Evolutionary conservation across 78 protist species (phyloP).

Genomic region (Dictyostelium intermedium): DNA sequence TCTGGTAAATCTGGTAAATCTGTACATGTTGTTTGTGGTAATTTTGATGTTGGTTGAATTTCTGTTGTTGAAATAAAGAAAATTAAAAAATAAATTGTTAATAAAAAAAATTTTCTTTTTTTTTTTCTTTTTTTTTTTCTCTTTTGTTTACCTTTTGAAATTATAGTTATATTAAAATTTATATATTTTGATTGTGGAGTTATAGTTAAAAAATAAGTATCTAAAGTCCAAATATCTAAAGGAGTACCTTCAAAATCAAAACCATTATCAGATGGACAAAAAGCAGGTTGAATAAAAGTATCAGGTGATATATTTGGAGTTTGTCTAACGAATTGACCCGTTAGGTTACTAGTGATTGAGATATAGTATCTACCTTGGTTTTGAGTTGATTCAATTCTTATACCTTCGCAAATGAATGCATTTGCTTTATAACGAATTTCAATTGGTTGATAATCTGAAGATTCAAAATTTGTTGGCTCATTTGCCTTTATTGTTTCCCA

Average conservation of each 20-base stretch:
- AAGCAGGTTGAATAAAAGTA: neutral
- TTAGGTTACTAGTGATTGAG: neutral
- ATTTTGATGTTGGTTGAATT: slow-evolving; percentile 7
- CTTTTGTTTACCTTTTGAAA: neutral
- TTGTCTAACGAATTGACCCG: neutral
- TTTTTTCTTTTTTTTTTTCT: neutral
- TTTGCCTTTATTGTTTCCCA: slow-evolving; percentile 46
- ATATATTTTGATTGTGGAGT: neutral
- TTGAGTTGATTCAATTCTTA: neutral
- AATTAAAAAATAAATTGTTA: neutral
- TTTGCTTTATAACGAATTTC: slow-evolving; percentile 41
- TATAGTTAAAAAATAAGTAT: slow-evolving; percentile 42
- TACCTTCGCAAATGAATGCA: slow-evolving; percentile 23
- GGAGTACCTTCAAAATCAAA: neutral
- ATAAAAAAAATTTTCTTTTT: neutral
- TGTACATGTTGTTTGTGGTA: neutral
- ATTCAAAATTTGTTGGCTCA: neutral
- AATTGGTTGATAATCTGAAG: neutral
- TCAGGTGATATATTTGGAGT: neutral
- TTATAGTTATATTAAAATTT: neutral
- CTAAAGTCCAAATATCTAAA: slow-evolving; percentile 1
- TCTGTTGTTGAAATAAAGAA: neutral
- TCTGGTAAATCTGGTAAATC: neutral
- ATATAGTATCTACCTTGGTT: slow-evolving; percentile 10
- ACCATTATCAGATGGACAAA: slow-evolving; percentile 70